phyloP scores from a whole-genome alignment of 495 filamentous ascomycete genomes.

The Zalerion maritima region DNA sequence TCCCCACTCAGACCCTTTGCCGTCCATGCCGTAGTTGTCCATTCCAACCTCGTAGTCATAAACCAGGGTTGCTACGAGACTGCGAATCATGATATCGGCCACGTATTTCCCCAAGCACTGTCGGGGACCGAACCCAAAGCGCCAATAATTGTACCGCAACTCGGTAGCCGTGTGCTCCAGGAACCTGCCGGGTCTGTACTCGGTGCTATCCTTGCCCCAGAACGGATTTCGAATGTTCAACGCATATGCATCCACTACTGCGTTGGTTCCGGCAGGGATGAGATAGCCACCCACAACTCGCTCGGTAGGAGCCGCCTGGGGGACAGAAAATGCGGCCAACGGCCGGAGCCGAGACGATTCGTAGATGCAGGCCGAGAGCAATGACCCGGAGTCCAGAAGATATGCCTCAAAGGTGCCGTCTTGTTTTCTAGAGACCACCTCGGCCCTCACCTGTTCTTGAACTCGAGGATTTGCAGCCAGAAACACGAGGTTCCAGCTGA shows the following conservation, averaged over 20 bases:
- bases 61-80: too few relatives aligned
- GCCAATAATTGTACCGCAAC: slow-evolving; percentile 15
- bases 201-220: slow-evolving; percentile 17
- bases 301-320: slow-evolving; percentile 19
- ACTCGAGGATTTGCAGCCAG: slow-evolving; percentile 18
- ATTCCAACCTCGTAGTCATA: too few relatives aligned
- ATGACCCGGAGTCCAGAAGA: slow-evolving; percentile 9
- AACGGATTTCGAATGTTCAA: slow-evolving; percentile 22
- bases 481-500: slow-evolving; percentile 26
- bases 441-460: slow-evolving; percentile 15
- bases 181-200: slow-evolving; percentile 16
- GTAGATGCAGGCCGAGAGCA: slow-evolving; percentile 15
- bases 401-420: slow-evolving; percentile 6
- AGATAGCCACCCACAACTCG: slow-evolving; percentile 13
- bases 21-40: too few relatives aligned
- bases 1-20: too few relatives aligned
- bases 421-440: slow-evolving; percentile 6
- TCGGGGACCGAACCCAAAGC: slow-evolving; percentile 21
- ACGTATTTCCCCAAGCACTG: slow-evolving; percentile 19
- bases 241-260: slow-evolving; percentile 24
- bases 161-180: slow-evolving; percentile 4
- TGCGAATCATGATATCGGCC: slow-evolving; percentile 14
- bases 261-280: slow-evolving; percentile 16
- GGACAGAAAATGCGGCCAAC: slow-evolving; percentile 21
- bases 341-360: slow-evolving; percentile 24